Evolutionary conservation across 2,329 filamentous ascomycete species (phyloP).

Genomic region (Cladosporium velox): DNA sequence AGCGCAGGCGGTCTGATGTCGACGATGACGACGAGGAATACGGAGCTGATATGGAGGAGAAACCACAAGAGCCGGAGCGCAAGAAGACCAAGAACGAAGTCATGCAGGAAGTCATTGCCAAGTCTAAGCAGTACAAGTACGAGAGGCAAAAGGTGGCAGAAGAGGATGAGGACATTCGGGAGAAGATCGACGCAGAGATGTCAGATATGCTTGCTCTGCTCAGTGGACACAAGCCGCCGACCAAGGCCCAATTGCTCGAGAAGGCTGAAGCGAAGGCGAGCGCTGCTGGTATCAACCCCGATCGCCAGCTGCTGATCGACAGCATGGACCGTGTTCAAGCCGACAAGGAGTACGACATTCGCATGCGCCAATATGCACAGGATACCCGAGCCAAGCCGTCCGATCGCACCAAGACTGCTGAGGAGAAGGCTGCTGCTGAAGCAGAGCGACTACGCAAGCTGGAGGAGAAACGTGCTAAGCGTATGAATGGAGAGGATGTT

Average conservation of each 20-base stretch:
- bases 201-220: slow-evolving; percentile 74
- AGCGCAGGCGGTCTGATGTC: slow-evolving; percentile 42
- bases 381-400: slow-evolving; percentile 84
- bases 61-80: slow-evolving; percentile 62
- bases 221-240: slow-evolving; percentile 52
- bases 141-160: slow-evolving; percentile 91
- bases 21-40: slow-evolving; percentile 50
- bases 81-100: slow-evolving; percentile 90
- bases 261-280: slow-evolving; percentile 34
- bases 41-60: slow-evolving; percentile 46
- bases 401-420: slow-evolving; percentile 86
- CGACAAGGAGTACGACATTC: slow-evolving; percentile 84
- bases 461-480: slow-evolving; percentile 76
- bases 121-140: slow-evolving; percentile 93
- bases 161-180: slow-evolving; percentile 84
- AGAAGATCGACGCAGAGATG: slow-evolving; percentile 81
- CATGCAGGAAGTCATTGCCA: slow-evolving; percentile 96
- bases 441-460: slow-evolving; percentile 74
- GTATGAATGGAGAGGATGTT: slow-evolving; percentile 84
- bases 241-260: slow-evolving; percentile 26
- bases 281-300: slow-evolving; percentile 56
- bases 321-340: slow-evolving; percentile 65
- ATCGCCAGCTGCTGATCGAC: slow-evolving; percentile 61
- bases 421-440: slow-evolving; percentile 78
- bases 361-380: slow-evolving; percentile 77